Evolutionary conservation across 805 yeast genomes (phyloP), one percentile per base, ranked within the genome.

Genomic region (Starmerella geochares): DNA sequence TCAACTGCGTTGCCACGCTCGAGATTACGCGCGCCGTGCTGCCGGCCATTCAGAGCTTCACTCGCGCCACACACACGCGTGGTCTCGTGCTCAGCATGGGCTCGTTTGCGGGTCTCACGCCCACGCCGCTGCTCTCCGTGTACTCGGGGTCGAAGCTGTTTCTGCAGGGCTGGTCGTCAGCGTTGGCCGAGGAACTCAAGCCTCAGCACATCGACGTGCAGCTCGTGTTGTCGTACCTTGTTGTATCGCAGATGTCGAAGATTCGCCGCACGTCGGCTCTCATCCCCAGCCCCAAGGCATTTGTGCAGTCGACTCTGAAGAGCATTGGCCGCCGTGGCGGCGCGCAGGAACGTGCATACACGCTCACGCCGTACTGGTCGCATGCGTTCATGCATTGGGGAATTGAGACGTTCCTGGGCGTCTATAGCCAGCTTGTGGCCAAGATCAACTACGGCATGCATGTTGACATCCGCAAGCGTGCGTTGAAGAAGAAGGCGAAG

Each of bases 71-170:
- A 33, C 58, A 62, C 21, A 57, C 62, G 39, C 56, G 59, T 36
- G 95, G 95, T 35, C 75, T 92, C 60, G 77, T 92, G 52, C 72
- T 92, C 59, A 87, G 92, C 27, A 86, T 92, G 96, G 96, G 97
- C 40, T 90, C 97, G 3, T 90, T 92, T 63, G 95, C 95, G 48
- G 98, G 97, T 3, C 74, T 88, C 58, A 72, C 86, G 42, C 97
- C 98, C 49, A 81, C 95, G 11, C 97, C 98, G 20, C 74, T 79
- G 58, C 75, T 92, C 59, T 95, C 97, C 17, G 83, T 88, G 10
- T 92, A 92, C 71, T 83, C 96, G 17, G 98, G 98, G 21, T 86
- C 96, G 42, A 92, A 92, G 71, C 86, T 95, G 6, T 92, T 92
- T 67, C 74, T 92, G 64, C 96, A 92, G 70, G 78, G 80, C 52